These are phyloP conservation scores for Cornus controversa DNA, from an alignment of 148 eudicot genomes.

Conservation along the genomic window DNA sequence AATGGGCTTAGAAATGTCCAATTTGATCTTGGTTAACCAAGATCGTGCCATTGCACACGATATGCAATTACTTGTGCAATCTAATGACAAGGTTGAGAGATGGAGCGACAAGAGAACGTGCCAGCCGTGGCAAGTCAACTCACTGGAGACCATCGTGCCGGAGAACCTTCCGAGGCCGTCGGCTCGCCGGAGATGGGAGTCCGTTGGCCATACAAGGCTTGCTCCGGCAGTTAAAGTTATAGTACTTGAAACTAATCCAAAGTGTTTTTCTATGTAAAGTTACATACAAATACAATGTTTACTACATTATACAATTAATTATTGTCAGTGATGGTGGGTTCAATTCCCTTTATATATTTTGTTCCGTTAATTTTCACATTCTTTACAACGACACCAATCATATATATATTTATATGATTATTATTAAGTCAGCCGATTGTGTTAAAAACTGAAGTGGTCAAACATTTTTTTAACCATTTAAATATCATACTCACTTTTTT, in stretches of 20 bases:
- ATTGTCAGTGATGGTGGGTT: too few relatives aligned
- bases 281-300: too few relatives aligned
- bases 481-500: too few relatives aligned
- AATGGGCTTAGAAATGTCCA: background rate
- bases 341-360: too few relatives aligned
- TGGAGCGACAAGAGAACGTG: conserved; percentile 81
- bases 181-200: conserved; percentile 61
- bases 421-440: too few relatives aligned
- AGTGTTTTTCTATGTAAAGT: conserved; percentile 32
- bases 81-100: conserved; percentile 13
- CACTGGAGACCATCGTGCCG: conserved; percentile 80
- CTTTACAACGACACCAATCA: too few relatives aligned
- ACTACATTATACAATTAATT: too few relatives aligned
- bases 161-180: conserved; percentile 83
- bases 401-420: too few relatives aligned
- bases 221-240: conserved; percentile 35
- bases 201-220: conserved; percentile 24
- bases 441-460: too few relatives aligned
- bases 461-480: too few relatives aligned
- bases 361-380: too few relatives aligned
- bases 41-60: conserved; percentile 5
- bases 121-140: conserved; percentile 65
- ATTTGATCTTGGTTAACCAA: background rate
- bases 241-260: background rate
- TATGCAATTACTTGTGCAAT: background rate